These are phyloP conservation scores for Phytophthora pistaciae DNA, from an alignment of 352 stramenopile species.

Conservation along the genomic window DNA sequence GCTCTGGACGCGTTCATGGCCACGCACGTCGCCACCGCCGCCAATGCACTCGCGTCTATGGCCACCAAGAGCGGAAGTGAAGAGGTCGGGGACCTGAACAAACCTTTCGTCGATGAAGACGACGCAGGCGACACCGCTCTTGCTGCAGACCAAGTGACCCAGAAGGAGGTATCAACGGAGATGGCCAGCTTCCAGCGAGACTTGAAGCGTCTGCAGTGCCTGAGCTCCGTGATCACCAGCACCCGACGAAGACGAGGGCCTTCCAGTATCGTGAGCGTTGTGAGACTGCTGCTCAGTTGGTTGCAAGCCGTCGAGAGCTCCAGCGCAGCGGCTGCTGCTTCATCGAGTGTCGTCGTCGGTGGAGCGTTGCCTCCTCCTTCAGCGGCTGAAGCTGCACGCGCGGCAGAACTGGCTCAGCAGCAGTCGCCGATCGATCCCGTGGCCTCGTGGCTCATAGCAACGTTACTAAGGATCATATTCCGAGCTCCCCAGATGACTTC, in stretches of 20 bases:
- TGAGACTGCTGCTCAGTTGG: constrained; percentile 47
- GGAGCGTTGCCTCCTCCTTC: constrained; percentile 11
- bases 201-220: constrained; percentile 43
- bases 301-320: constrained; percentile 46
- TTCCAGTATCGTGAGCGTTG: constrained; percentile 19
- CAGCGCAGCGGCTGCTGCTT: constrained; percentile 27
- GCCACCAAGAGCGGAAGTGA: constrained; percentile 10
- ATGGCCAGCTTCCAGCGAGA: constrained; percentile 24
- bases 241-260: constrained; percentile 17
- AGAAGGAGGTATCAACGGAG: not conserved
- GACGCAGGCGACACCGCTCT: constrained; percentile 3
- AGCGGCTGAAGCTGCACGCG: constrained; percentile 19
- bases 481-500: constrained; percentile 6
- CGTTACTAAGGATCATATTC: constrained; percentile 46
- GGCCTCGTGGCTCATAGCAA: constrained; percentile 59
- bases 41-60: constrained; percentile 18
- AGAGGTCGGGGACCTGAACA: constrained; percentile 1
- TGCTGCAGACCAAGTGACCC: not conserved
- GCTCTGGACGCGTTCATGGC: constrained; percentile 72
- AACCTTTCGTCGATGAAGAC: constrained; percentile 7
- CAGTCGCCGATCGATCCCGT: constrained; percentile 29
- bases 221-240: constrained; percentile 26
- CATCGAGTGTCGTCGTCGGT: not conserved
- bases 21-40: constrained; percentile 36
- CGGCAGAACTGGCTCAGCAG: constrained; percentile 21